Evolutionary conservation across 305 asterid species (phyloP).

Genomic region (Plantago coronopus): DNA sequence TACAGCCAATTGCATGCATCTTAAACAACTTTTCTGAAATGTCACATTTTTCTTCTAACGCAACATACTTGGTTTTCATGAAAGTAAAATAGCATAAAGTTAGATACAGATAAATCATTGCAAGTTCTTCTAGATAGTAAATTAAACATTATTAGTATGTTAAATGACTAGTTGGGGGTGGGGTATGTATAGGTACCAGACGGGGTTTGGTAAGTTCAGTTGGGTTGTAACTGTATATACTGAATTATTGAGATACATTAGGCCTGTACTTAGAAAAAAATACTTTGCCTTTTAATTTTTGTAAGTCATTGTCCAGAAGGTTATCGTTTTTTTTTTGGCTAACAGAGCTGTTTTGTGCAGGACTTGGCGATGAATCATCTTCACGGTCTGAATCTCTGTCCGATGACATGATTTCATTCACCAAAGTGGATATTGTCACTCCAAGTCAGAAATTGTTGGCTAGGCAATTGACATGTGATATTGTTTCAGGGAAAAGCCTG

Average conservation of each 20-base stretch:
- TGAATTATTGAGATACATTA: background rate
- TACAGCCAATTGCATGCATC: no score
- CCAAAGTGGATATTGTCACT: slow-evolving; percentile 79
- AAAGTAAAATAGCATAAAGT: no score
- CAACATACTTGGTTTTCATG: no score
- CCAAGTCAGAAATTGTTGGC: slow-evolving; percentile 88
- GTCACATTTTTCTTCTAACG: no score
- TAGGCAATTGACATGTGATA: slow-evolving; percentile 66
- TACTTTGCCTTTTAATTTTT: background rate
- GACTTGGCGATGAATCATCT: slow-evolving; percentile 31
- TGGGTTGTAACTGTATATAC: background rate
- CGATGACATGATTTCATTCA: slow-evolving; percentile 70
- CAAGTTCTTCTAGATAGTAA: background rate
- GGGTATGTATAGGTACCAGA: background rate
- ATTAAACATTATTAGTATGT: background rate
- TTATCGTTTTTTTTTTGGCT: slow-evolving; percentile 25
- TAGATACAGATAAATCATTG: background rate
- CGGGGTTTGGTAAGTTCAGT: background rate
- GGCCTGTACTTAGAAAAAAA: no score
- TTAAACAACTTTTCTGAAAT: no score
- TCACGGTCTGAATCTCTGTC: slow-evolving; percentile 34
- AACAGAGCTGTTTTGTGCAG: slow-evolving; percentile 43
- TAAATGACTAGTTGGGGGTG: background rate
- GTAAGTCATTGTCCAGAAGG: background rate
- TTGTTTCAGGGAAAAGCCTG: slow-evolving; percentile 82